Conservation (phyloP, 2,329 filamentous ascomycete genomes). For the Colletotrichum sp. region DNA sequence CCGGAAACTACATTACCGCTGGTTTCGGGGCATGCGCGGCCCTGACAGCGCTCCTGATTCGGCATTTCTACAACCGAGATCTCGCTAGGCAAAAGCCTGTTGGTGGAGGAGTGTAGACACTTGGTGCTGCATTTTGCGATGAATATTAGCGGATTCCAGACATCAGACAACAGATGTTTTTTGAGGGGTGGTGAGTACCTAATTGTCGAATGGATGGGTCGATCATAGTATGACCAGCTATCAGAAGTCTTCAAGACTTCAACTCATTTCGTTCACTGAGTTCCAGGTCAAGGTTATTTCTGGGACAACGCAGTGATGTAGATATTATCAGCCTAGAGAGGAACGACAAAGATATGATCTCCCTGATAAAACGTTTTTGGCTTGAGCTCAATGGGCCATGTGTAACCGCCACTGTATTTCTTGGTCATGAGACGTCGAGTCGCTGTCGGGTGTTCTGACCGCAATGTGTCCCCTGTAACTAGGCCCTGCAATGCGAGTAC, state of each 20-base stretch:
- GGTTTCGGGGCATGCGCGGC: constrained; percentile 25
- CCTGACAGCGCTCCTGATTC: constrained; percentile 23
- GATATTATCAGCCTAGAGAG: background rate
- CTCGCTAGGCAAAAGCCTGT: background rate
- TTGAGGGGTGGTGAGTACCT: background rate
- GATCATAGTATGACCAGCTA: background rate
- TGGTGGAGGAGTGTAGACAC: background rate
- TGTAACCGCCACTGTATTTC: background rate
- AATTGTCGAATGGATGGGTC: background rate
- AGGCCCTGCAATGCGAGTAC: background rate
- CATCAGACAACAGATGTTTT: background rate
- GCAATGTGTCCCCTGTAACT: background rate
- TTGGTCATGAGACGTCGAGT: background rate
- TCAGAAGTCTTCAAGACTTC: background rate
- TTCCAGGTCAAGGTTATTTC: background rate
- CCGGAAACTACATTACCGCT: constrained; percentile 32
- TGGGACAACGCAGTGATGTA: background rate
- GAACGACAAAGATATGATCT: fast-evolving
- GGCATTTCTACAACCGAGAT: constrained; percentile 26
- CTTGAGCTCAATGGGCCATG: fast-evolving
- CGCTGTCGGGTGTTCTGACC: background rate
- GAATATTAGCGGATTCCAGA: background rate
- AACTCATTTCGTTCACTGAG: background rate
- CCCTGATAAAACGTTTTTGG: fast-evolving
- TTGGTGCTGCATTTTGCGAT: background rate